Conservation (phyloP, 1,139 yeast genomes). For the Hyphopichia khmerensis region DNA sequence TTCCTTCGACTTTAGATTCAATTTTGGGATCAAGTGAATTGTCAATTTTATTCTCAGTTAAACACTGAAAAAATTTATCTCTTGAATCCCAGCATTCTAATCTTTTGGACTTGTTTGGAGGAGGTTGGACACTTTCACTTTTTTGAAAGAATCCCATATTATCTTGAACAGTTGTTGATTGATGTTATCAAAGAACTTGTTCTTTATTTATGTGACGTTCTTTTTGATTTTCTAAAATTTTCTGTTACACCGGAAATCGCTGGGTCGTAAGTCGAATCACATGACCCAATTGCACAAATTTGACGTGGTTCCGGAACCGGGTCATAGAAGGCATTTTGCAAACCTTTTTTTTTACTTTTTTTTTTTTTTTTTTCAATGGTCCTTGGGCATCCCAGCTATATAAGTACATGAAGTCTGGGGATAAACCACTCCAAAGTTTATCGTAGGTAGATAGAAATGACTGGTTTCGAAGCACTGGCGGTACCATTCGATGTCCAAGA, state of each 20-base stretch:
- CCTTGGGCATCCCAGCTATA: too few species aligned
- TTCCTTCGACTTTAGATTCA: slow-evolving; percentile 27
- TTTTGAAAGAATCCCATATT: slow-evolving; percentile 39
- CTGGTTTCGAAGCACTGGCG: not conserved
- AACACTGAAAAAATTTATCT: slow-evolving; percentile 42
- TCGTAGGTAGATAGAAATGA: not conserved
- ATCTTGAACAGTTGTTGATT: too few species aligned
- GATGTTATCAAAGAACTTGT: not conserved
- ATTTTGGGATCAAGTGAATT: slow-evolving; percentile 44
- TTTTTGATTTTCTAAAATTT: not conserved
- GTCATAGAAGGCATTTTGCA: not conserved
- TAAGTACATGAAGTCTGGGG: not conserved
- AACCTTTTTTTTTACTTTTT: not conserved
- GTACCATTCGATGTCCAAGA: slow-evolving; percentile 14
- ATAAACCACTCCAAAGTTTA: too few species aligned
- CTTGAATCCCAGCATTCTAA: slow-evolving; percentile 46
- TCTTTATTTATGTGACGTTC: not conserved
- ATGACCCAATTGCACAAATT: not conserved
- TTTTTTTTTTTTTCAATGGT: too few species aligned
- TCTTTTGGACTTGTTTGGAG: slow-evolving; percentile 44
- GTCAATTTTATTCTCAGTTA: slow-evolving; percentile 38
- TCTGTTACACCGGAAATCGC: not conserved
- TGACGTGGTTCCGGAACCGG: not conserved
- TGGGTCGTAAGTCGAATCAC: not conserved
- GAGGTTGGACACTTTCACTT: slow-evolving; percentile 25